Percentiles rank a stretch among this genome's conserved stretches.
These are phyloP conservation scores for Mycena amicta DNA, from an alignment of 768 basidiomycete genomes.

Conservation along the genomic window DNA sequence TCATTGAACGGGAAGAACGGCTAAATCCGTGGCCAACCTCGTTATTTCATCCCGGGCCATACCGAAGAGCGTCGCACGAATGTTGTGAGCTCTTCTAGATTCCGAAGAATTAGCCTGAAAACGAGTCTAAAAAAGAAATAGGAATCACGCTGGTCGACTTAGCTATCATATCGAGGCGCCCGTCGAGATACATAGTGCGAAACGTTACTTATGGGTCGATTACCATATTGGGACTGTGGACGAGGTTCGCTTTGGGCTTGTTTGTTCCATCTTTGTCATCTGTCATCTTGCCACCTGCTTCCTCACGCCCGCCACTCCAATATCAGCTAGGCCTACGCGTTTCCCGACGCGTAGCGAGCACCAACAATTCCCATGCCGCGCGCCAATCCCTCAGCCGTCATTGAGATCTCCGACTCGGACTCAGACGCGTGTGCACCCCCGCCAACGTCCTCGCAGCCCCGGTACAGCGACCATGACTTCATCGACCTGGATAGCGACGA, in stretches of 20 bases:
- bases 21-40: too few species aligned
- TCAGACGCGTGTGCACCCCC: not conserved
- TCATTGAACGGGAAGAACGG: too few species aligned
- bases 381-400: not conserved
- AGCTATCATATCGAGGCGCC: too few species aligned
- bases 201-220: too few species aligned
- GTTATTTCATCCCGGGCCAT: too few species aligned
- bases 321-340: not conserved
- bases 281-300: not conserved
- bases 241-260: not conserved
- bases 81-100: too few species aligned
- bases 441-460: not conserved
- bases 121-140: too few species aligned
- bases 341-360: not conserved
- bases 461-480: not conserved
- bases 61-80: too few species aligned
- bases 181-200: too few species aligned
- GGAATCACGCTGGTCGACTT: too few species aligned
- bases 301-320: not conserved
- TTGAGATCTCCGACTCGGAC: not conserved
- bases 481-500: constrained; percentile 3
- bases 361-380: not conserved
- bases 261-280: not conserved
- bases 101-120: too few species aligned
- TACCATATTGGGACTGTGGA: not conserved